These are phyloP conservation scores for Candida tallmaniae DNA, from an alignment of 805 yeast species.

Conservation along the genomic window DNA sequence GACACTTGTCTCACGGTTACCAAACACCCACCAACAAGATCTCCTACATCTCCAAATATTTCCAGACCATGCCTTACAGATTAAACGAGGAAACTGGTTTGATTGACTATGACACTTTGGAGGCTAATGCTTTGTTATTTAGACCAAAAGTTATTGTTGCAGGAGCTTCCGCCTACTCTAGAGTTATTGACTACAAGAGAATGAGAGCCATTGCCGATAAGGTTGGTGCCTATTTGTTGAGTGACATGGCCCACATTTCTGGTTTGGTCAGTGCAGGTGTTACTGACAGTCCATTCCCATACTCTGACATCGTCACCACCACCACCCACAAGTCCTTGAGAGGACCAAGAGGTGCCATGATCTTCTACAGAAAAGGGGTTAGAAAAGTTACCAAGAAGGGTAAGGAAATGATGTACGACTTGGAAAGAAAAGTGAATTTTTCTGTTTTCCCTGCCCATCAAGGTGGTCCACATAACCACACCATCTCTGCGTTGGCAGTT, in stretches of 20 bases:
- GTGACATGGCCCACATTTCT: conserved; percentile 98
- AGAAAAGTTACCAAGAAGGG: conserved; percentile 85
- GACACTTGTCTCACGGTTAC: conserved; percentile 97
- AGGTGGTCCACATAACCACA: conserved; percentile 99
- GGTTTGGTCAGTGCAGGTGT: conserved; percentile 96
- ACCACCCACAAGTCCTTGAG: conserved; percentile 98
- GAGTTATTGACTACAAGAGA: conserved; percentile 93
- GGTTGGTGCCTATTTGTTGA: conserved; percentile 93
- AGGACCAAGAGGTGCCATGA: conserved; percentile 99
- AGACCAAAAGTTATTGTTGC: conserved; percentile 97
- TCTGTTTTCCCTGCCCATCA: conserved; percentile 99
- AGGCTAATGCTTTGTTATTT: conserved; percentile 82
- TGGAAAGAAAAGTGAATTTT: conserved; percentile 93
- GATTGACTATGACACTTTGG: conserved; percentile 94
- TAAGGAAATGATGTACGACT: conserved; percentile 83
- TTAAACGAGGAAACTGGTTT: conserved; percentile 87
- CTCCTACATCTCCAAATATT: conserved; percentile 92
- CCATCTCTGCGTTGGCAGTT: conserved; percentile 94
- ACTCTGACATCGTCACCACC: conserved; percentile 96
- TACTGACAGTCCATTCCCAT: conserved; percentile 93
- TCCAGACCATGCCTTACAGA: conserved; percentile 98
- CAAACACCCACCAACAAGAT: conserved; percentile 92
- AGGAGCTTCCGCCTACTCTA: conserved; percentile 97
- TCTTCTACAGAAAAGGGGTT: conserved; percentile 95
- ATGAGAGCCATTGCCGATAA: conserved; percentile 95